Conservation (phyloP, 2,329 filamentous ascomycete genomes). For the Pseudopyricularia cyperi region DNA sequence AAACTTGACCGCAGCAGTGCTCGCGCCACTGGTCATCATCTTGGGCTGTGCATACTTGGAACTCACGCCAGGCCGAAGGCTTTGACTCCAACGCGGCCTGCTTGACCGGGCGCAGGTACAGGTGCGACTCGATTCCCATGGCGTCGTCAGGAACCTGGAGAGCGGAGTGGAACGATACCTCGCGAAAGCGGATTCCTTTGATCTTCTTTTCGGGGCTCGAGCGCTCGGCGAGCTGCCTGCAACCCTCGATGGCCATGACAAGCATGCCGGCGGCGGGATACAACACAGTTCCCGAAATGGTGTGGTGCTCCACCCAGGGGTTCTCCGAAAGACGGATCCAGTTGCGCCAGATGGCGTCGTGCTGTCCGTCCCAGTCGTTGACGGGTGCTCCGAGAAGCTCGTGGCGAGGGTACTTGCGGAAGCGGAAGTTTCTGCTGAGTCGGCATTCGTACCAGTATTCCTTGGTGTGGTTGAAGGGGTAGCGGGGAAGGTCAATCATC, state of each 20-base stretch:
- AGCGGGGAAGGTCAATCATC: conserved; percentile 2
- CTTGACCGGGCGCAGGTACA: neutral
- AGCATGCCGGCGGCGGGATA: conserved; percentile 17
- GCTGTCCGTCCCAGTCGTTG: conserved; percentile 23
- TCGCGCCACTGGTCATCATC: neutral
- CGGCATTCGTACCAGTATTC: conserved; percentile 43
- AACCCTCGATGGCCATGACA: conserved; percentile 16
- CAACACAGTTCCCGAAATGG: conserved; percentile 13
- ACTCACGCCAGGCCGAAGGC: neutral
- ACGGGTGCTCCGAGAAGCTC: conserved; percentile 37
- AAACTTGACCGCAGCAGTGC: neutral
- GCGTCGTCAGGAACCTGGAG: conserved; percentile 10
- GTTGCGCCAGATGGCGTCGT: conserved; percentile 34
- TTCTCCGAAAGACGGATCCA: conserved; percentile 22
- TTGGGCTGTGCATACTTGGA: neutral
- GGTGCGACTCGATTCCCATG: conserved; percentile 8
- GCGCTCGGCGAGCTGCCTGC: conserved; percentile 9
- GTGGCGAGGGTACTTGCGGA: conserved; percentile 29
- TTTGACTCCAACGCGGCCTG: neutral
- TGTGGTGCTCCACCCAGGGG: conserved; percentile 19
- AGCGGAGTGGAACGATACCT: conserved; percentile 10
- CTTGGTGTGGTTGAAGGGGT: conserved; percentile 14
- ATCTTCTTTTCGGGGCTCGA: conserved; percentile 16
- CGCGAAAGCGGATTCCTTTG: neutral
- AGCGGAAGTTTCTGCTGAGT: conserved; percentile 27